These are phyloP conservation scores for Teratosphaeria viscida DNA, from an alignment of 2,329 filamentous ascomycete genomes.

Conservation along the genomic window DNA sequence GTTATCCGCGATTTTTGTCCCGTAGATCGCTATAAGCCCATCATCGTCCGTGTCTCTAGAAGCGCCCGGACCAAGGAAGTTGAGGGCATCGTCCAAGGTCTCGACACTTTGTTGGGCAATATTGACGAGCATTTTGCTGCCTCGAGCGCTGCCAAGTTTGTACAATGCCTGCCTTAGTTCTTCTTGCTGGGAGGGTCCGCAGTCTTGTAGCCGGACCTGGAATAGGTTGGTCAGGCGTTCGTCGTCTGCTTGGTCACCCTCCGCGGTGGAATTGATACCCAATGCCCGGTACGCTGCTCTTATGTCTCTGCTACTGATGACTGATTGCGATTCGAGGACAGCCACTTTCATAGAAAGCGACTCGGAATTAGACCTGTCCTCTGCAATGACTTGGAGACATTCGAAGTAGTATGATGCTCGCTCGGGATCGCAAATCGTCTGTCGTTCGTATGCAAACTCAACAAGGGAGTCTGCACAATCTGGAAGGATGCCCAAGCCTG, in stretches of 20 bases:
- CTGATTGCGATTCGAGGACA: slow-evolving; percentile 48
- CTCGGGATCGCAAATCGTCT: slow-evolving; percentile 44
- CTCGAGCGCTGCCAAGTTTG: slow-evolving; percentile 49
- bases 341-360: slow-evolving; percentile 48
- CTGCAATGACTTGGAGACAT: slow-evolving; percentile 51
- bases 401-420: slow-evolving; percentile 53
- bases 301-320: slow-evolving; percentile 48
- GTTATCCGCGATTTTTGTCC: slow-evolving; percentile 47
- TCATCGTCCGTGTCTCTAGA: slow-evolving; percentile 41
- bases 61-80: slow-evolving; percentile 46
- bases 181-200: slow-evolving; percentile 43
- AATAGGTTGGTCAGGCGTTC: slow-evolving; percentile 53
- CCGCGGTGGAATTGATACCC: slow-evolving; percentile 30
- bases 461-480: slow-evolving; percentile 55
- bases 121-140: slow-evolving; percentile 47
- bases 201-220: slow-evolving; percentile 46
- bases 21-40: slow-evolving; percentile 47
- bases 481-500: slow-evolving; percentile 50
- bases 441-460: slow-evolving; percentile 51
- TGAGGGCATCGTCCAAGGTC: slow-evolving; percentile 53
- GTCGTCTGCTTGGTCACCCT: slow-evolving; percentile 37
- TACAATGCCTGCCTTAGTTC: slow-evolving; percentile 47
- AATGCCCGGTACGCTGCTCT: slow-evolving; percentile 49
- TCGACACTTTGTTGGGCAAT: slow-evolving; percentile 49
- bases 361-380: slow-evolving; percentile 43